Percentiles rank a stretch among this genome's conserved stretches.
Evolutionary conservation across 2,329 filamentous ascomycete genomes (phyloP).

Genomic region (Botrytis porri): DNA sequence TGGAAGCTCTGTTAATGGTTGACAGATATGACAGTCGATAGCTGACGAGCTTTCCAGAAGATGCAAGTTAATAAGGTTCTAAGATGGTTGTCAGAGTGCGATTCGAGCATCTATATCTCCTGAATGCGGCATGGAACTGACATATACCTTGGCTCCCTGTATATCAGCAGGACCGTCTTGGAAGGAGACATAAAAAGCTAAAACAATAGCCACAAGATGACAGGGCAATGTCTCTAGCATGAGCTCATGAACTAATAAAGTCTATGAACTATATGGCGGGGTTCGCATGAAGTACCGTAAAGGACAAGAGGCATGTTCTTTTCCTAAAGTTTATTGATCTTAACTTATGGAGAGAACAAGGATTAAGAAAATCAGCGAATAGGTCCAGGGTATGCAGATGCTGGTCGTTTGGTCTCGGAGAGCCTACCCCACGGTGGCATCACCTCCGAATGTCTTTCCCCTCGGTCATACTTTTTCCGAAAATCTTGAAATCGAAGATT

Average conservation of each 20-base stretch:
- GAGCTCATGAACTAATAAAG: neutral
- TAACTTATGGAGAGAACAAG: slow-evolving; percentile 27
- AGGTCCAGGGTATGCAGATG: slow-evolving; percentile 9
- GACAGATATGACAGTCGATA: neutral
- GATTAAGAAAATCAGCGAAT: slow-evolving; percentile 12
- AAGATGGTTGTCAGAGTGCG: slow-evolving; percentile 23
- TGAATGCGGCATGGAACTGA: slow-evolving; percentile 28
- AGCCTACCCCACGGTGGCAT: slow-evolving; percentile 19
- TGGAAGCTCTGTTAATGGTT: slow-evolving; percentile 21
- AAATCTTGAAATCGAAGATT: slow-evolving; percentile 1
- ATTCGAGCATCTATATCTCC: slow-evolving; percentile 34
- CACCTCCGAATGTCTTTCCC: slow-evolving; percentile 20
- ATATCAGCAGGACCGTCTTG: slow-evolving; percentile 34
- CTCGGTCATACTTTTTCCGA: slow-evolving; percentile 25
- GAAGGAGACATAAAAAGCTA: slow-evolving; percentile 28
- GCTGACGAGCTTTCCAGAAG: neutral
- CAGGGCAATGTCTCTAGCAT: slow-evolving; percentile 22
- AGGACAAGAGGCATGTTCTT: slow-evolving; percentile 27
- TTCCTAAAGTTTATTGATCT: slow-evolving; percentile 32
- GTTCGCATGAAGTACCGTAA: slow-evolving; percentile 33
- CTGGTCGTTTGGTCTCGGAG: slow-evolving; percentile 5
- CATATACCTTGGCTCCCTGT: slow-evolving; percentile 23
- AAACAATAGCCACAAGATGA: slow-evolving; percentile 29
- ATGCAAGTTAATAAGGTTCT: slow-evolving; percentile 27
- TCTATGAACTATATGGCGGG: slow-evolving; percentile 35